Evolutionary conservation across 169 alveolate genomes (phyloP).

Genomic region (Miamiensis avidus): DNA sequence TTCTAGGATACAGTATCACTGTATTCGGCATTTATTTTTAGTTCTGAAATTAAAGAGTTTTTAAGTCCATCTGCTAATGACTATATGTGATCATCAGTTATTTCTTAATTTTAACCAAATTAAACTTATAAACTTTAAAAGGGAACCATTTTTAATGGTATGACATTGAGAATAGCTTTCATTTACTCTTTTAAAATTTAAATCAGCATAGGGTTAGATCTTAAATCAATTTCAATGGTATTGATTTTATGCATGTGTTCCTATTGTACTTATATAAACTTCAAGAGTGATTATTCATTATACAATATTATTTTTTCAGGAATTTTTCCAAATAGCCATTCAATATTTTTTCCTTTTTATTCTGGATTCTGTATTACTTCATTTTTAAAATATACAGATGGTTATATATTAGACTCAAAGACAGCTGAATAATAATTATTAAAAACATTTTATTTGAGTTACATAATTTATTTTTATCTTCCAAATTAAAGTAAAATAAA

Average conservation of each 20-base stretch:
- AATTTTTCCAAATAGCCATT: background rate
- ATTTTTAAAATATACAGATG: background rate
- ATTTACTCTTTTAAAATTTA: too few relatives aligned
- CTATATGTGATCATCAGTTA: background rate
- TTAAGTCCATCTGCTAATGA: background rate
- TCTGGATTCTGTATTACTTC: background rate
- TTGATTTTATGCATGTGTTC: background rate
- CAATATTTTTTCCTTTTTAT: too few relatives aligned
- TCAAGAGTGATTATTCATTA: background rate
- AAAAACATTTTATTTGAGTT: too few relatives aligned
- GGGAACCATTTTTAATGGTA: background rate
- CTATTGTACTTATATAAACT: too few relatives aligned
- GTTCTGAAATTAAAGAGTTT: background rate
- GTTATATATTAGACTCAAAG: background rate
- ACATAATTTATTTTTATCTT: background rate
- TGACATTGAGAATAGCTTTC: background rate
- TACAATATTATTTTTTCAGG: too few relatives aligned
- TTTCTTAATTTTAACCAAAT: background rate
- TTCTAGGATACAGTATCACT: background rate
- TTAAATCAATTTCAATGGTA: background rate
- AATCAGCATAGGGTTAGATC: background rate
- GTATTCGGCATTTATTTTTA: background rate
- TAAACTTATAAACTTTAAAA: background rate
- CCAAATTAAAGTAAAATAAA: background rate
- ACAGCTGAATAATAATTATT: background rate